phyloP scores from a whole-genome alignment of 2,329 filamentous ascomycete genomes.

The Xylariaceae sp. region DNA sequence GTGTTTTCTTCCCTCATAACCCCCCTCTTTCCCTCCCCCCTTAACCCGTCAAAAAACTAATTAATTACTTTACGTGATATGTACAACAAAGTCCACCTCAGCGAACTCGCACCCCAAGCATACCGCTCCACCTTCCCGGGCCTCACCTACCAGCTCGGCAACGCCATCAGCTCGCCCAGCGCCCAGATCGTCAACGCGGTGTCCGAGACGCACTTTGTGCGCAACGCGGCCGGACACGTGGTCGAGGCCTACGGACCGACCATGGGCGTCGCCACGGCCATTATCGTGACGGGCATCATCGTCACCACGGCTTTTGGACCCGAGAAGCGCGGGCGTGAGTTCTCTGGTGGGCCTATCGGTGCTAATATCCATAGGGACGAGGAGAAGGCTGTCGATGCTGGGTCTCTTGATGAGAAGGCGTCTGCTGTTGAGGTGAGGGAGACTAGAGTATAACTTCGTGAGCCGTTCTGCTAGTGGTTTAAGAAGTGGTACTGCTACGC shows the following conservation, averaged over 20 bases:
- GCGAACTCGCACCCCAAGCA: conserved; percentile 64
- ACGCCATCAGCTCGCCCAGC: conserved; percentile 67
- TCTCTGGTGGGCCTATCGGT: conserved; percentile 55
- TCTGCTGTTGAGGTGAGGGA: conserved; percentile 12
- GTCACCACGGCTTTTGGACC: conserved; percentile 65
- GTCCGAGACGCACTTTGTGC: conserved; percentile 57
- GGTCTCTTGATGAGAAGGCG: conserved; percentile 26
- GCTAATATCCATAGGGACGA: conserved; percentile 28
- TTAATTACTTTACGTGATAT: too few species aligned
- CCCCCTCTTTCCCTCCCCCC: not conserved
- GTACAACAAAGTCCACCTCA: conserved; percentile 58
- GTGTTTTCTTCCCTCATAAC: not conserved
- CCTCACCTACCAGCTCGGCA: conserved; percentile 68
- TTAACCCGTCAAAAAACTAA: too few species aligned
- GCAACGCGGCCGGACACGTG: conserved; percentile 44
- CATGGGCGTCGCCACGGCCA: conserved; percentile 72
- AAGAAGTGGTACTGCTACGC: conserved; percentile 1
- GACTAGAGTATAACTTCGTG: not conserved
- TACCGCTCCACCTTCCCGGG: conserved; percentile 68
- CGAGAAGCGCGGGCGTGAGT: conserved; percentile 66
- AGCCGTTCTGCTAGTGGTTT: not conserved
- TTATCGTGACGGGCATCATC: conserved; percentile 65
- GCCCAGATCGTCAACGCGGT: conserved; percentile 75
- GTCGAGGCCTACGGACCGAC: conserved; percentile 68
- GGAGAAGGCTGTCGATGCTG: conserved; percentile 24